A percentile compares a stretch with the other conserved stretches of the same genome.
These are phyloP conservation scores for Grammothele lineata DNA, from an alignment of 768 basidiomycete genomes.

Conservation along the genomic window DNA sequence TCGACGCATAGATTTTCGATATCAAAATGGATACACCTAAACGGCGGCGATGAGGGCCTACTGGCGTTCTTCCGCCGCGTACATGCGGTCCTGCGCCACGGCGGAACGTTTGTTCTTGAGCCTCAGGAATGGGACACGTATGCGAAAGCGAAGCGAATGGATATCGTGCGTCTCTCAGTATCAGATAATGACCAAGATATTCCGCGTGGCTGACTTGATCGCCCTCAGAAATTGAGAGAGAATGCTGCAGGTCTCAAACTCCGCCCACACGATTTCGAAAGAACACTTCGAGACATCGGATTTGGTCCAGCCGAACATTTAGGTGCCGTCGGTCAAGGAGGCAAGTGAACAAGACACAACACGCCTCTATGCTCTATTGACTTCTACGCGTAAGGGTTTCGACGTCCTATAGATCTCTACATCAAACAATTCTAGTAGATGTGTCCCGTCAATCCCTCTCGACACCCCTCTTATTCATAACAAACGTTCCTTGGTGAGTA, in stretches of 20 bases:
- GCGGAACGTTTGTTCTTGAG: constrained; percentile 73
- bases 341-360: constrained; percentile 31
- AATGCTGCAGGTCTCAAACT: constrained; percentile 52
- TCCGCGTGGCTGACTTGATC: background rate
- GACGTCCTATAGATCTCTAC: constrained; percentile 62
- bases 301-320: constrained; percentile 48
- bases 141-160: constrained; percentile 67
- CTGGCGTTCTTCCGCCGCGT: constrained; percentile 61
- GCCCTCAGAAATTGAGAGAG: constrained; percentile 48
- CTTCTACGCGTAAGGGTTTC: constrained; percentile 62
- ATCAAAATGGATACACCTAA: constrained; percentile 91
- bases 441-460: background rate
- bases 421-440: constrained; percentile 31
- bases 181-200: too few species aligned
- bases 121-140: constrained; percentile 87
- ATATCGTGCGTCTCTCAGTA: constrained; percentile 41
- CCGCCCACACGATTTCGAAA: constrained; percentile 61
- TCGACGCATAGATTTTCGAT: constrained; percentile 63
- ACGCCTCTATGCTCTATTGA: background rate
- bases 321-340: constrained; percentile 61
- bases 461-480: too few species aligned
- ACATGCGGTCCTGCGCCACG: constrained; percentile 49
- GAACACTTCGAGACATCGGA: constrained; percentile 53
- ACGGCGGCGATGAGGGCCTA: constrained; percentile 74
- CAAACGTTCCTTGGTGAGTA: too few species aligned